Percentiles rank a stretch among this genome's conserved stretches.
phyloP scores from a whole-genome alignment of 2,329 filamentous ascomycete species.

The Malbranchea cinnamomea region DNA sequence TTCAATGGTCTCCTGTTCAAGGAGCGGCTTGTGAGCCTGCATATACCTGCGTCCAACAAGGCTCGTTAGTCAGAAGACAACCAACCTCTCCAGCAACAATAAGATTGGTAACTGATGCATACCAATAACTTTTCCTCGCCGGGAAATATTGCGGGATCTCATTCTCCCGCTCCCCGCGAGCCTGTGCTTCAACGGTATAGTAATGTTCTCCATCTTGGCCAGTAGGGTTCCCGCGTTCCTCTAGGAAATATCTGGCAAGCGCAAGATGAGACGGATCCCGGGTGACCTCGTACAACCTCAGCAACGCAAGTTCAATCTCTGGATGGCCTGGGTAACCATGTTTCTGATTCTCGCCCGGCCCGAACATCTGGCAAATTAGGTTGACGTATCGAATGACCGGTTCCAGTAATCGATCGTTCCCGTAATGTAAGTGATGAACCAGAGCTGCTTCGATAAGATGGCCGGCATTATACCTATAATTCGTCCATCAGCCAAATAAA shows the following conservation, averaged over 20 bases:
- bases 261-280: slow-evolving; percentile 24
- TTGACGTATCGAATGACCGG: slow-evolving; percentile 41
- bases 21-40: slow-evolving; percentile 41
- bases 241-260: slow-evolving; percentile 42
- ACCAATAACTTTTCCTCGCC: slow-evolving; percentile 24
- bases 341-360: slow-evolving; percentile 33
- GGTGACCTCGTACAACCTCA: slow-evolving; percentile 32
- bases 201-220: slow-evolving; percentile 37
- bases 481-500: no score
- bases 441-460: slow-evolving; percentile 48
- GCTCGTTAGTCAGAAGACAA: neutral
- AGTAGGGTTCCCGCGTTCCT: slow-evolving; percentile 40
- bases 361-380: slow-evolving; percentile 38
- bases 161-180: slow-evolving; percentile 36
- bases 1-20: slow-evolving; percentile 39
- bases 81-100: neutral
- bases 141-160: slow-evolving; percentile 35
- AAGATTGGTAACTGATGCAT: no score
- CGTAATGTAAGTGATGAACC: slow-evolving; percentile 39
- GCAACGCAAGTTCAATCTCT: slow-evolving; percentile 37
- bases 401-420: slow-evolving; percentile 36
- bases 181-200: slow-evolving; percentile 39
- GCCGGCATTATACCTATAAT: slow-evolving; percentile 41
- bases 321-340: slow-evolving; percentile 49
- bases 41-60: slow-evolving; percentile 32